Base-by-base conservation (phyloP, 73 alveolate genomes). In the Symbiodinium natans region DNA sequence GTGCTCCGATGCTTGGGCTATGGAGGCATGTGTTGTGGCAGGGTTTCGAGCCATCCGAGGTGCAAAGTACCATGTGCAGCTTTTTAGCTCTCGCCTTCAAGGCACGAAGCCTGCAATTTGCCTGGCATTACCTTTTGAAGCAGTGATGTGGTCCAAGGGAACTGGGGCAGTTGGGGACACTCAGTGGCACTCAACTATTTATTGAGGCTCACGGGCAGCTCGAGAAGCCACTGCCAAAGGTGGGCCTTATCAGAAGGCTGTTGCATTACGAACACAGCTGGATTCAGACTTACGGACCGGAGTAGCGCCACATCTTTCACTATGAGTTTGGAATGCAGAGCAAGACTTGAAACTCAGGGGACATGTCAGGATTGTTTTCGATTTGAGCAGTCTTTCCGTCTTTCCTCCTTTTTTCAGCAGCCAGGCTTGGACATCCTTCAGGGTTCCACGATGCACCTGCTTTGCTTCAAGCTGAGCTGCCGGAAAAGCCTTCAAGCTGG, bases 381-480 rank as follows among this genome's bases (percentile, higher is more conserved):
- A n/a, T n/a, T n/a, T n/a, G n/a, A n/a, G n/a, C n/a, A n/a, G n/a
- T n/a, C n/a, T n/a, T n/a, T n/a, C n/a, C n/a, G n/a, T n/a, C n/a
- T n/a, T n/a, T n/a, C n/a, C n/a, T n/a, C n/a, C n/a, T n/a, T n/a
- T n/a, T n/a, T n/a, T n/a, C n/a, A n/a, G n/a, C n/a, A n/a, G n/a
- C 27, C 13, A 90, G 97, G 97, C 23, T n/a, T 90, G 29, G 97
- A 90, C 52, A 73, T 90, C 31, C 88, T 90, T 41, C 97, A 90
- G 29, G 97, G 97, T 27, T 63, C 97, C 80, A 90, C 97, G 31
- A 90, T 90, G 97, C 97, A 90, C 75, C 42, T 90, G 97, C 68
- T 90, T 0, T 90, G 97, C 25, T 21, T 21, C 39, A 56, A 68
- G 21, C 77, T 38, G 42, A 73, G 84, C 3, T 54, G 10, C 2